Conservation (phyloP, 805 yeast species). For the Ogataea methanolica region DNA sequence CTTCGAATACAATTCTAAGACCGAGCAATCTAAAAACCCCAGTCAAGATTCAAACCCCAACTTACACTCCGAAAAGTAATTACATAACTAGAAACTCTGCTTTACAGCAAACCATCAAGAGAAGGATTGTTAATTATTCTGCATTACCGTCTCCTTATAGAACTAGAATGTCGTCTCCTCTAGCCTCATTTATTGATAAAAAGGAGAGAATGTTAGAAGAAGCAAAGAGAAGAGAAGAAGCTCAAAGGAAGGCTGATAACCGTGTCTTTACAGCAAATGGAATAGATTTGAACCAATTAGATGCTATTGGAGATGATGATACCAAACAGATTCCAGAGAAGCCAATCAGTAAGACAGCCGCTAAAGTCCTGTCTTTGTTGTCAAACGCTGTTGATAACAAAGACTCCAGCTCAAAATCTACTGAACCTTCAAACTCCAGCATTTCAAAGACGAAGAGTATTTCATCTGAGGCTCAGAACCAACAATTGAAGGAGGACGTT, state of each 20-base stretch:
- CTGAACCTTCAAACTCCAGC: too few species aligned
- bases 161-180: slow-evolving; percentile 25
- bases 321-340: not conserved
- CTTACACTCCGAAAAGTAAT: slow-evolving; percentile 19
- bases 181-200: slow-evolving; percentile 18
- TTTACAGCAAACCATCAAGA: slow-evolving; percentile 18
- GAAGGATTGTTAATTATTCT: slow-evolving; percentile 26
- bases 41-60: slow-evolving; percentile 22
- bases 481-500: not conserved
- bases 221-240: not conserved
- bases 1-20: slow-evolving; percentile 19
- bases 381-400: slow-evolving; percentile 4
- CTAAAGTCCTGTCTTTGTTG: slow-evolving; percentile 18
- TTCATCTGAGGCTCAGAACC: not conserved
- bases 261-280: slow-evolving; percentile 8
- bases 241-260: not conserved
- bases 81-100: slow-evolving; percentile 9
- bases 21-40: slow-evolving; percentile 17
- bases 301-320: slow-evolving; percentile 6
- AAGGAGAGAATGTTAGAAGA: slow-evolving; percentile 6
- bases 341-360: slow-evolving; percentile 23
- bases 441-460: not conserved
- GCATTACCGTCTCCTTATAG: slow-evolving; percentile 25
- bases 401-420: not conserved
- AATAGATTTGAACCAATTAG: slow-evolving; percentile 15